Base-by-base conservation (phyloP, 495 filamentous ascomycete species). In the Opeltia flavorubescens region DNA sequence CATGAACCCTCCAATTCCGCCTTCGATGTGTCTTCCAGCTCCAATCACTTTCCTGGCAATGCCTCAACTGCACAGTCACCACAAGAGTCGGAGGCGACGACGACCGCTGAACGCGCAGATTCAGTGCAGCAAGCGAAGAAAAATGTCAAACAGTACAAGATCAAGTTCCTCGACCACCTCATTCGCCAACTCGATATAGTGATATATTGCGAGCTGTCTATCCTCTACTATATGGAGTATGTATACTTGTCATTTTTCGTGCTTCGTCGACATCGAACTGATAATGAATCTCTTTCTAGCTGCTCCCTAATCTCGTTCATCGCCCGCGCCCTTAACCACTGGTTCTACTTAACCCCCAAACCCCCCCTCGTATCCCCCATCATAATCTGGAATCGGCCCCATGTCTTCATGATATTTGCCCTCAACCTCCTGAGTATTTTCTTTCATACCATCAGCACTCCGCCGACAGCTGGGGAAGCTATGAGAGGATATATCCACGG, bases 191-290 rank as follows among this genome's bases (percentile, higher is more conserved):
- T 94, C 39, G 87, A 95, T 62, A 80, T 81, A 53, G 48, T 88
- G n/a, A 76, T 88, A 26, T 88, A 86, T 58, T 79, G 79, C 49
- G 76, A 94, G 66, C 67, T 93, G 27, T 84, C 83, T 31, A 74
- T 80, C 33, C 54, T 94, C 48, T 95, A 95, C 65, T 93, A 91
- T 61, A 81, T 93, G 76, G 88, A 95, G 88, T 94, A 66, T 45
- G 4, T 3, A 25, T 12, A 31, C 20, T 24, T 12, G 20, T 30
- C 5, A 30, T 23, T 29, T 13, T 12, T 35, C 17, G 36, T 20
- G 9, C 28, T 42, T 47, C 33, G 48, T 24, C 43, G 20, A 47
- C n/a, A n/a, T n/a, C n/a, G n/a, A n/a, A n/a, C n/a, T n/a, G n/a
- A n/a, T n/a, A n/a, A n/a, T n/a, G n/a, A n/a, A n/a, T n/a, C n/a